Conservation (phyloP, 345 rosid species). For the Salix viminalis region DNA sequence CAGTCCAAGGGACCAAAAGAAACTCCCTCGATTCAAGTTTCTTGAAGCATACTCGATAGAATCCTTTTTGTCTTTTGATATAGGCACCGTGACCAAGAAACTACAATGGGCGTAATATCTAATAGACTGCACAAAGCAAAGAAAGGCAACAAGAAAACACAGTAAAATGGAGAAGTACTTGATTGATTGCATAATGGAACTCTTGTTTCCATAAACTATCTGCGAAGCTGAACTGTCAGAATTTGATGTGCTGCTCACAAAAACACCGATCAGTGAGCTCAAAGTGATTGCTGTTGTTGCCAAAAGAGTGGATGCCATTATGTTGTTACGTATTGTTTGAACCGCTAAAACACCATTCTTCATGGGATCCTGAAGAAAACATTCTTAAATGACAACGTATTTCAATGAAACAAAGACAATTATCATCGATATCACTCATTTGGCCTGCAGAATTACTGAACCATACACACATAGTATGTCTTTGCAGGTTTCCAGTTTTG, state of each 20-base stretch:
- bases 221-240: conserved; percentile 33
- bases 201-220: conserved; percentile 62
- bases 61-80: conserved; percentile 47
- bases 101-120: conserved; percentile 88
- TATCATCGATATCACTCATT: too few relatives aligned
- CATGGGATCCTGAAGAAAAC: conserved; percentile 61
- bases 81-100: conserved; percentile 68
- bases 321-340: conserved; percentile 89
- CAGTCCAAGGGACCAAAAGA: conserved; percentile 86
- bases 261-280: conserved; percentile 75
- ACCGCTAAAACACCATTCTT: conserved; percentile 83
- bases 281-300: conserved; percentile 93
- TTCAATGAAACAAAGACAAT: too few relatives aligned
- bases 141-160: conserved; percentile 86
- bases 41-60: conserved; percentile 62
- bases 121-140: conserved; percentile 86
- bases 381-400: too few relatives aligned
- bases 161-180: conserved; percentile 79
- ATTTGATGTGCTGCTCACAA: conserved; percentile 67
- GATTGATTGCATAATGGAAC: conserved; percentile 48
- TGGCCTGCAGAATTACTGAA: too few relatives aligned
- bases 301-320: conserved; percentile 93
- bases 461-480: too few relatives aligned
- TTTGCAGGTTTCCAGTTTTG: too few relatives aligned
- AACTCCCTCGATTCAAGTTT: conserved; percentile 86